Evolutionary conservation across 2,329 filamentous ascomycete species (phyloP).

Genomic region (Sporothrix brasiliensis): DNA sequence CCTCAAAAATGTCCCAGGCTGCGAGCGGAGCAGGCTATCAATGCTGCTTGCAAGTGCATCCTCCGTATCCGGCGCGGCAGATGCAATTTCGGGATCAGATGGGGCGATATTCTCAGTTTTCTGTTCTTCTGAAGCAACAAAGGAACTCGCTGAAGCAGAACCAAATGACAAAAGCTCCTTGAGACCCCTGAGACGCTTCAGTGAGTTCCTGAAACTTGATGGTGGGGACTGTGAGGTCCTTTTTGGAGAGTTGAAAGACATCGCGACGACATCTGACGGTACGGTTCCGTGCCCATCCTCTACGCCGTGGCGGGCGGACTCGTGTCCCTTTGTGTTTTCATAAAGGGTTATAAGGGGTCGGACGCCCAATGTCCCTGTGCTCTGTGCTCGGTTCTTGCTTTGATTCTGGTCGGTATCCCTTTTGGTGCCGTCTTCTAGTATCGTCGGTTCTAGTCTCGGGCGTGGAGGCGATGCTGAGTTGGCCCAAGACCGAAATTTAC

Average conservation of each 20-base stretch:
- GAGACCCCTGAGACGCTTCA: slow-evolving; percentile 40
- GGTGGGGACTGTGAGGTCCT: slow-evolving; percentile 40
- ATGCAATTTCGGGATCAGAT: neutral
- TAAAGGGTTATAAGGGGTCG: slow-evolving; percentile 41
- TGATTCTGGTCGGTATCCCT: neutral
- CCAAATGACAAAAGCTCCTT: slow-evolving; percentile 19
- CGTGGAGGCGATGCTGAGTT: slow-evolving; percentile 39
- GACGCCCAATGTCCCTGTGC: slow-evolving; percentile 34
- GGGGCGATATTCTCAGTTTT: neutral
- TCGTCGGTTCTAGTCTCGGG: slow-evolving; percentile 37
- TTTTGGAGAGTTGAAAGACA: slow-evolving; percentile 37
- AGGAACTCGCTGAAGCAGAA: neutral
- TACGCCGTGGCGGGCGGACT: neutral
- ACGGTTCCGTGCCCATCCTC: neutral
- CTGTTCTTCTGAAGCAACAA: neutral
- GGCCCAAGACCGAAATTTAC: slow-evolving; percentile 47
- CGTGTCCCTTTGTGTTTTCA: slow-evolving; percentile 33
- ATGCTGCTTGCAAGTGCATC: slow-evolving; percentile 26
- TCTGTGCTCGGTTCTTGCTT: slow-evolving; percentile 28
- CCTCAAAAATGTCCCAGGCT: slow-evolving; percentile 37
- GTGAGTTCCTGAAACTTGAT: slow-evolving; percentile 42
- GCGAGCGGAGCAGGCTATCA: slow-evolving; percentile 31
- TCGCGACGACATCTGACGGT: neutral
- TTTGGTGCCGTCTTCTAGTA: neutral
- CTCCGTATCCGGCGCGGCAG: neutral